Percentiles rank a stretch among this genome's conserved stretches.
These are phyloP conservation scores for Elymus sibiricus DNA, from an alignment of 176 grass and related monocot species.

Conservation along the genomic window DNA sequence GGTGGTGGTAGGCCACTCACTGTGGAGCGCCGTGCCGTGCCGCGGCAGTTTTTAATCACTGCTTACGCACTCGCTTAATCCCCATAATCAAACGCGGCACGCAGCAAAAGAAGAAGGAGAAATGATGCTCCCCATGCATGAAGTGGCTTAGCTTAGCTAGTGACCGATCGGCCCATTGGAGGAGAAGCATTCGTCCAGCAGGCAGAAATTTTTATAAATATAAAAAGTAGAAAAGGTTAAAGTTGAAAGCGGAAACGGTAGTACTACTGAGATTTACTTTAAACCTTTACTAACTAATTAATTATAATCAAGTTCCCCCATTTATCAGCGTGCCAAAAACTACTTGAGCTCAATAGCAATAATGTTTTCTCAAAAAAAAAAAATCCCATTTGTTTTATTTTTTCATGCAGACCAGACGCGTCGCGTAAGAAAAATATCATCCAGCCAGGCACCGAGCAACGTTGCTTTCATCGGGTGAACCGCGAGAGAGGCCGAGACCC, in stretches of 20 bases:
- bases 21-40: neutral
- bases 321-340: neutral
- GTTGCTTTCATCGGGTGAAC: slow-evolving; percentile 13
- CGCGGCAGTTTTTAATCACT: neutral
- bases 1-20: neutral
- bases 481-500: neutral
- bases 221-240: neutral
- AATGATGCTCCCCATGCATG: neutral
- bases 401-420: neutral
- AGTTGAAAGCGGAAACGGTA: slow-evolving; percentile 16
- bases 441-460: neutral
- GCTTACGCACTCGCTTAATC: neutral
- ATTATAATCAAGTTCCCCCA: neutral
- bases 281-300: too few relatives aligned
- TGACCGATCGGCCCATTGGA: neutral
- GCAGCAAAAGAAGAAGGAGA: neutral
- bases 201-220: neutral
- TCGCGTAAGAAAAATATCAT: neutral
- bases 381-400: neutral
- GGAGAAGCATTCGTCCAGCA: neutral
- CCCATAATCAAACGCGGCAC: neutral
- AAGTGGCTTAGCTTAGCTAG: neutral
- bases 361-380: too few relatives aligned
- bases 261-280: neutral
- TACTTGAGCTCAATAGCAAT: too few relatives aligned